Base-by-base conservation (phyloP, 768 basidiomycete genomes). In the Pleurotus citrinopileatus region DNA sequence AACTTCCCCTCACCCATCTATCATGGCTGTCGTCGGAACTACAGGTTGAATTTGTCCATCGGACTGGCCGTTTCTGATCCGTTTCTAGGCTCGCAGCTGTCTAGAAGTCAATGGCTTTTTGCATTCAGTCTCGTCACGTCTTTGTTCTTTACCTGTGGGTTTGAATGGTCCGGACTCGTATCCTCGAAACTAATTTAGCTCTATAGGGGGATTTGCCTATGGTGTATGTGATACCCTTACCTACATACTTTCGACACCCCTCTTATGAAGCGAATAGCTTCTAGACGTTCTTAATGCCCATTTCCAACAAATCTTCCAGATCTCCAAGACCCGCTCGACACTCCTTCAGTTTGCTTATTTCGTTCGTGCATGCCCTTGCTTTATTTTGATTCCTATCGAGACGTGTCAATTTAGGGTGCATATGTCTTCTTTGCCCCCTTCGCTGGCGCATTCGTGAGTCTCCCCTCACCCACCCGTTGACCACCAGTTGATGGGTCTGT, bases 271-370 rank as follows among this genome's bases (percentile, higher is more conserved):
- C 7, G 17, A 53, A n/a, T 53, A 84, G 83, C 76, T 85, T 44
- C 83, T 85, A 59, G 83, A 85, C 62, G 83, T 84, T 51, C 73
- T 84, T 55, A 84, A 84, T 61, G 80, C 85, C 43, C 87, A 90
- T 69, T 90, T 90, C 69, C 87, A 89, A 70, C 66, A 67, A 2
- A 78, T 87, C 34, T 87, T 90, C 63, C 73, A 74, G 9, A 86
- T 91, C 64, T 69, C 73, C 34, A 87, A 85, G 65, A 73, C 85
- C 23, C 81, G 88, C 68, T 88, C 86, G 52, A 87, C 89, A 4
- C 74, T 89, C 57, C 75, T 91, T 53, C 88, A 90, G 59, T 72
- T 89, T 20, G 86, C 87, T 3, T 89, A 88, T 63, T 87, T 86
- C 61, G 52, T 53, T 5, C 20, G 52, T 53, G 10, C 1, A 2